Evolutionary conservation across 352 stramenopile genomes (phyloP), one percentile per base, ranked within the genome.

Genomic region (Pythium brassicae): DNA sequence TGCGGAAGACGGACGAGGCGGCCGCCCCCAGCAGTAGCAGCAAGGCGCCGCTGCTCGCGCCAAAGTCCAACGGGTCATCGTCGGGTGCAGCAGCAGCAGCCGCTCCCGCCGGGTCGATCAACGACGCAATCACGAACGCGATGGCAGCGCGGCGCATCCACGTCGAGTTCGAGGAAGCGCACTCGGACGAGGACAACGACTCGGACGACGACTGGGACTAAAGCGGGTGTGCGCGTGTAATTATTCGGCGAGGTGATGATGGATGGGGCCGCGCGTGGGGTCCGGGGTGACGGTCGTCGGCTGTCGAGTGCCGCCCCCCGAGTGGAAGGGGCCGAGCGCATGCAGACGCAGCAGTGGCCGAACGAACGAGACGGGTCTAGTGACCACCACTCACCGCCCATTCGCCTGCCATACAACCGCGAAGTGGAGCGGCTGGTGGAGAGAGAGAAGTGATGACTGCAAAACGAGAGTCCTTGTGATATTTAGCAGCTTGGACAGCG

Each of bases 141-240:
- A 91, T 94, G 79, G 78, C 82, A 1, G 71, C 76, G 39, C 74
- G 84, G 34, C 78, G 78, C n/a, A 87, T 91, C 49, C 79, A 91
- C 40, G 75, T 92, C 42, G 82, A 94, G 61, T 92, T 87, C 27
- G 82, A 91, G 49, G 78, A 89, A 37, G 66, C 66, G 7, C 68
- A 77, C 43, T 88, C 76, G 27, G 76, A 83, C 48, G 69, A 48
- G 22, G 69, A 75, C 26, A 65, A 73, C 29, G 80, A 87, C 53
- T 87, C 85, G 48, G 83, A 92, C 53, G 83, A 92, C 48, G 84
- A 94, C 54, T 94, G 81, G 79, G 75, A 91, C 44, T 84, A 85
- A 37, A 11, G 32, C 32, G 32, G 9, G 32, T 37, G 32, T 37
- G 32, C 32, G 32, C 32, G 32, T 37, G 32, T 37, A 37, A 37